These are phyloP conservation scores for Suillus tomentosus DNA, from an alignment of 768 basidiomycete genomes.

Conservation along the genomic window DNA sequence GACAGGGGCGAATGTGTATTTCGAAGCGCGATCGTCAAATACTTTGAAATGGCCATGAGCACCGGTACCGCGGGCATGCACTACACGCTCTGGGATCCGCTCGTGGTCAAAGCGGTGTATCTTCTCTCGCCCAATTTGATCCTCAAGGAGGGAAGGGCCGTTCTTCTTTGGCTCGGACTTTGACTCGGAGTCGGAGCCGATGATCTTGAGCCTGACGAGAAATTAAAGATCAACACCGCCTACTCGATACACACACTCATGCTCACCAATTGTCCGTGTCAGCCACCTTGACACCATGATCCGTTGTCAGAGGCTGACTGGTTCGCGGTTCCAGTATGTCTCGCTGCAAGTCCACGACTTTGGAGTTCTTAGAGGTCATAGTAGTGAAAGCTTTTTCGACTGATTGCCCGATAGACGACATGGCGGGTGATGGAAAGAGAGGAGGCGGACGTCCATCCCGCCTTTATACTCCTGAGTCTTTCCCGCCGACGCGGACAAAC, in stretches of 20 bases:
- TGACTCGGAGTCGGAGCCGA: background rate
- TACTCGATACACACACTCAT: conserved; percentile 6
- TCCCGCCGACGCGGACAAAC: conserved; percentile 15
- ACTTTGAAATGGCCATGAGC: conserved; percentile 87
- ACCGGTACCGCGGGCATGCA: conserved; percentile 69
- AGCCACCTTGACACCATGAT: conserved; percentile 57
- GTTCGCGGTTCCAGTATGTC: conserved; percentile 26
- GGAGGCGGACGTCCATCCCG: background rate
- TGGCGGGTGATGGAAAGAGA: conserved; percentile 4
- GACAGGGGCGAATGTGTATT: conserved; percentile 70
- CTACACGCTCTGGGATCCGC: conserved; percentile 85
- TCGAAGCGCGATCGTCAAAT: conserved; percentile 63
- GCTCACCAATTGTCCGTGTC: conserved; percentile 68
- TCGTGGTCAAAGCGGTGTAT: conserved; percentile 84
- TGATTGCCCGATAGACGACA: conserved; percentile 20
- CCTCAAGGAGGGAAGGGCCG: conserved; percentile 80
- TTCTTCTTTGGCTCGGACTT: background rate
- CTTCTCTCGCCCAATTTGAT: conserved; percentile 74
- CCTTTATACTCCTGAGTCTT: conserved; percentile 1
- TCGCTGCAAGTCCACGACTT: conserved; percentile 26
- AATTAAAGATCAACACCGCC: conserved; percentile 12
- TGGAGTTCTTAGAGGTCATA: conserved; percentile 14
- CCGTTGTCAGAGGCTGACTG: conserved; percentile 50
- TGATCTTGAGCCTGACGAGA: conserved; percentile 53
- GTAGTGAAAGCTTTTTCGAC: conserved; percentile 18